These are phyloP conservation scores for Boletus calvinii DNA, from an alignment of 1,284 basidiomycete species.

Conservation along the genomic window DNA sequence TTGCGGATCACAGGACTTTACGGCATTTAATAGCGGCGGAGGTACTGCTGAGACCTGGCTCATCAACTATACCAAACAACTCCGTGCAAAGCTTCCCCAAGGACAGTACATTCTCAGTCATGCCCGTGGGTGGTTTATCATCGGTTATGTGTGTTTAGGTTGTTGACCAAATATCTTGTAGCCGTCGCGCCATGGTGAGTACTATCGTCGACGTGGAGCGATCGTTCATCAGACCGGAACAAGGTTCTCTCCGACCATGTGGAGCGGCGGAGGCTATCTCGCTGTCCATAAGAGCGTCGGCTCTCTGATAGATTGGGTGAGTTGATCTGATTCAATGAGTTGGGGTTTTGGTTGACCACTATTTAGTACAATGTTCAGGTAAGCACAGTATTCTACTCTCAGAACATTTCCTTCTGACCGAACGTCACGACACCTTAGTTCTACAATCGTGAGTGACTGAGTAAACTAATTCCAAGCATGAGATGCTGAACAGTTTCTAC, in stretches of 20 bases:
- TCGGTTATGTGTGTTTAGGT: neutral
- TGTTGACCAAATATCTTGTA: constrained; percentile 13
- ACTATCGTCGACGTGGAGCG: neutral
- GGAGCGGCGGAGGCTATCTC: constrained; percentile 54
- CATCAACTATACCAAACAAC: constrained; percentile 42
- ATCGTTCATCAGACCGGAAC: neutral
- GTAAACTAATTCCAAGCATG: neutral
- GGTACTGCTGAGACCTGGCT: constrained; percentile 45
- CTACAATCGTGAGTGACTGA: constrained; percentile 54
- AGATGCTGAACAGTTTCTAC: neutral
- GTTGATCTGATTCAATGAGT: constrained; percentile 2
- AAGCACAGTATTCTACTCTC: neutral
- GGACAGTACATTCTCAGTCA: constrained; percentile 40
- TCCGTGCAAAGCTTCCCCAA: constrained; percentile 37
- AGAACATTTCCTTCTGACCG: constrained; percentile 4
- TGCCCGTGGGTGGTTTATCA: constrained; percentile 34
- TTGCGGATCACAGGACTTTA: constrained; percentile 41
- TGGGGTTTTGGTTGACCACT: neutral
- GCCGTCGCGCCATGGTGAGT: constrained; percentile 33
- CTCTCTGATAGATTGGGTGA: constrained; percentile 52
- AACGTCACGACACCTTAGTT: constrained; percentile 40
- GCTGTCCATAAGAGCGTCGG: constrained; percentile 51
- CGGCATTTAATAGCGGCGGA: constrained; percentile 42
- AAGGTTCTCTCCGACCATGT: constrained; percentile 30
- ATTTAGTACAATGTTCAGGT: constrained; percentile 48